phyloP scores from a whole-genome alignment of 148 eudicot species.

The Polygonum aviculare region DNA sequence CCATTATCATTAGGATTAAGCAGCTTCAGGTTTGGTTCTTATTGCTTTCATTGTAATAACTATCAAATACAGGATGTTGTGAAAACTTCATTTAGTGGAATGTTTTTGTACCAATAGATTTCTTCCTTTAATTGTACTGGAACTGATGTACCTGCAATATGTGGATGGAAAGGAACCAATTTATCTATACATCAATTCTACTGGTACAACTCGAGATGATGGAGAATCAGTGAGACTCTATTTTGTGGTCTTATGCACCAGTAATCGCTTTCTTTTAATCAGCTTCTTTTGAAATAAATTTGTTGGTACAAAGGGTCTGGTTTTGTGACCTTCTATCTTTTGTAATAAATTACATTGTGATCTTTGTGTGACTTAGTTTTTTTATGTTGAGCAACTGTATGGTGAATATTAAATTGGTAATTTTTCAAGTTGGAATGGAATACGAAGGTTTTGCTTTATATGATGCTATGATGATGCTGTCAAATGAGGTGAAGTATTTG shows the following conservation, averaged over 20 bases:
- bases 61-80: background rate
- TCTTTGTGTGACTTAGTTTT: background rate
- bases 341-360: background rate
- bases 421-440: constrained; percentile 70
- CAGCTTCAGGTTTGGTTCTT: no score
- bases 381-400: background rate
- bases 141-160: constrained; percentile 80
- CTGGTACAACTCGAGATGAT: constrained; percentile 83
- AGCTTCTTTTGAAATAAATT: background rate
- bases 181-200: constrained; percentile 74
- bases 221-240: constrained; percentile 72
- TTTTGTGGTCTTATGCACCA: background rate
- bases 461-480: constrained; percentile 77
- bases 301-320: background rate
- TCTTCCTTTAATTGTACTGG: background rate
- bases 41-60: no score
- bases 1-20: constrained; percentile 19
- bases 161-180: constrained; percentile 79
- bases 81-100: background rate
- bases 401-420: background rate
- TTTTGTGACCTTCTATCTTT: background rate
- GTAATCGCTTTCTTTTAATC: background rate
- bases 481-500: constrained; percentile 42
- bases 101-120: background rate
- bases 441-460: constrained; percentile 90